Evolutionary conservation across 2,329 filamentous ascomycete species (phyloP).

Genomic region (Cladosporium sp.): DNA sequence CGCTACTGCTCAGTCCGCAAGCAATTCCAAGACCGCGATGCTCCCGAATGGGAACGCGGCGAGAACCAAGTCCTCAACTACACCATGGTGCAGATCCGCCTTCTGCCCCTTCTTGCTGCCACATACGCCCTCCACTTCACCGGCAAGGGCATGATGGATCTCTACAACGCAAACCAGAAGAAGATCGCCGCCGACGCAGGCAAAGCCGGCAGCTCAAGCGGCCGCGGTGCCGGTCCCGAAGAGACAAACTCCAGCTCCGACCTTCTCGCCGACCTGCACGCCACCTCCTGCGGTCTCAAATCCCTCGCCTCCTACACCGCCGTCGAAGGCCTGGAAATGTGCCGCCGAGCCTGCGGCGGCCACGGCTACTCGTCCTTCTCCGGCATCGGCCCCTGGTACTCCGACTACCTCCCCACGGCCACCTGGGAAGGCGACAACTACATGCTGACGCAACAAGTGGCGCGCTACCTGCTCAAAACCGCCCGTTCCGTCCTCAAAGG

Average conservation of each 20-base stretch:
- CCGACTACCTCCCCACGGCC: slow-evolving; percentile 66
- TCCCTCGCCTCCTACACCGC: slow-evolving; percentile 67
- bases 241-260: slow-evolving; percentile 62
- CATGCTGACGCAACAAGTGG: slow-evolving; percentile 77
- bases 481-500: slow-evolving; percentile 65
- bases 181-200: slow-evolving; percentile 50
- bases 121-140: slow-evolving; percentile 78
- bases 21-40: slow-evolving; percentile 74
- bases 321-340: slow-evolving; percentile 69
- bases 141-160: slow-evolving; percentile 67
- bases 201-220: slow-evolving; percentile 36
- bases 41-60: slow-evolving; percentile 49
- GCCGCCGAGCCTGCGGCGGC: slow-evolving; percentile 69
- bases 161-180: slow-evolving; percentile 69
- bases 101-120: slow-evolving; percentile 66
- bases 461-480: slow-evolving; percentile 70
- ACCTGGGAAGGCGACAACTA: slow-evolving; percentile 80
- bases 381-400: slow-evolving; percentile 70
- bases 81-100: slow-evolving; percentile 71
- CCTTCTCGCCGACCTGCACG: slow-evolving; percentile 67
- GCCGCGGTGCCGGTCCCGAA: slow-evolving; percentile 61
- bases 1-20: slow-evolving; percentile 68
- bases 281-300: slow-evolving; percentile 71
- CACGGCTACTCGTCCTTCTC: slow-evolving; percentile 72
- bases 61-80: slow-evolving; percentile 77